Conservation (phyloP, 306 rosid species). For the Chamaecrista fasciculata region DNA sequence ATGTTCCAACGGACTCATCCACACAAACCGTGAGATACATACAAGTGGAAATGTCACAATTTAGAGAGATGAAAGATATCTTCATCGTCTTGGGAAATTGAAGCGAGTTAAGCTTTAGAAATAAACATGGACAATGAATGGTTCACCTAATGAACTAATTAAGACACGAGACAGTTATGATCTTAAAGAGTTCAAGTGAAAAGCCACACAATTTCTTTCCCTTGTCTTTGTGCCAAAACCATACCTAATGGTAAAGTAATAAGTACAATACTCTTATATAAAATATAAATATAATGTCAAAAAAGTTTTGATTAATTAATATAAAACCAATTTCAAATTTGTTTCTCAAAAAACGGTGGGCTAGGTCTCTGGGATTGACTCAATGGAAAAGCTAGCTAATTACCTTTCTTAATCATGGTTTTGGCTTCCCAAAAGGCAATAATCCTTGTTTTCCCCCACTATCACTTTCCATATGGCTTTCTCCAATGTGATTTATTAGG, state of each 20-base stretch:
- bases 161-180: background rate
- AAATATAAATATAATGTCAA: too few relatives aligned
- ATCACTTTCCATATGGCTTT: slow-evolving; percentile 3
- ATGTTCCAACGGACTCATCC: too few relatives aligned
- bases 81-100: background rate
- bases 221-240: background rate
- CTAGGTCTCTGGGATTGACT: slow-evolving; percentile 9
- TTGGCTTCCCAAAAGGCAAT: slow-evolving; percentile 20
- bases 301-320: too few relatives aligned
- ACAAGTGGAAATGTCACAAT: too few relatives aligned
- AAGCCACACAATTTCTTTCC: background rate
- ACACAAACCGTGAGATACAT: too few relatives aligned
- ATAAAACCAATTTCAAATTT: too few relatives aligned
- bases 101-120: background rate
- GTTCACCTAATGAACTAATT: slow-evolving; percentile 21
- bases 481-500: too few relatives aligned
- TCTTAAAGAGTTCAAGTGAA: slow-evolving; percentile 16
- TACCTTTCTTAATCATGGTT: slow-evolving; percentile 5
- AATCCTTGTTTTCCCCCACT: slow-evolving; percentile 8
- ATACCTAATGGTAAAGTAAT: background rate
- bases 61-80: too few relatives aligned
- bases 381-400: background rate
- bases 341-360: slow-evolving; percentile 33
- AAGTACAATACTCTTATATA: too few relatives aligned
- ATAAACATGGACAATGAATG: slow-evolving; percentile 2